A percentile compares a stretch with the other conserved stretches of the same genome.
phyloP scores from a whole-genome alignment of 2,329 filamentous ascomycete genomes.

The Fusarium duplospermum region DNA sequence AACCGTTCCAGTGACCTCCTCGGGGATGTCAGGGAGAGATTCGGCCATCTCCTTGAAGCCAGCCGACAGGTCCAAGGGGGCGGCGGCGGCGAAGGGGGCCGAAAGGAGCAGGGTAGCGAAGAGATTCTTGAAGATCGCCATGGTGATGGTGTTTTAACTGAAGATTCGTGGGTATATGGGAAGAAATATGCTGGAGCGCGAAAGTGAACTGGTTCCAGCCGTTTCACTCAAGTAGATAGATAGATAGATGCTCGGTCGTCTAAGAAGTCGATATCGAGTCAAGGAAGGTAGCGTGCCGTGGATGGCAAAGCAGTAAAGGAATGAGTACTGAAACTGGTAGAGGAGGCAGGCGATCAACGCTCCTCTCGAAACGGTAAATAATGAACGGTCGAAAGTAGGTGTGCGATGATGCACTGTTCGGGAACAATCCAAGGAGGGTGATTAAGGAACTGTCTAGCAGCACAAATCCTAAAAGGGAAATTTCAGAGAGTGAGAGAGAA shows the following conservation, averaged over 20 bases:
- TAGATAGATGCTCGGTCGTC: constrained; percentile 29
- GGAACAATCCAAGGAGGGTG: constrained; percentile 39
- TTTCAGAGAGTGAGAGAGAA: constrained; percentile 12
- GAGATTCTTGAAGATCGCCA: constrained; percentile 44
- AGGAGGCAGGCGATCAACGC: constrained; percentile 48
- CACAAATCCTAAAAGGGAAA: constrained; percentile 33
- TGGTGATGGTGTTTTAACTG: constrained; percentile 32
- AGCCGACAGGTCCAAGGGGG: constrained; percentile 37
- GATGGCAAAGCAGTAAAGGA: constrained; percentile 34
- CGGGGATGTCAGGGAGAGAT: constrained; percentile 21
- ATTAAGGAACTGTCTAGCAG: constrained; percentile 44
- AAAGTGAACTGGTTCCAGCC: constrained; percentile 47
- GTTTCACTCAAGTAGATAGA: constrained; percentile 37
- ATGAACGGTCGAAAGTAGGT: constrained; percentile 27
- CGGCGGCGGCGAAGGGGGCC: constrained; percentile 44
- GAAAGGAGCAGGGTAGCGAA: constrained; percentile 40
- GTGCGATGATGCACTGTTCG: constrained; percentile 31
- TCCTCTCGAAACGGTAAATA: constrained; percentile 44
- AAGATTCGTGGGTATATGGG: constrained; percentile 23
- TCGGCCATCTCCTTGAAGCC: constrained; percentile 31
- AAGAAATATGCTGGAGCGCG: constrained; percentile 30
- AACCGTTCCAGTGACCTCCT: constrained; percentile 30
- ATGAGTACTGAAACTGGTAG: constrained; percentile 22
- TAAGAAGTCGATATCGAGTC: constrained; percentile 29
- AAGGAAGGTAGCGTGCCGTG: constrained; percentile 24